Percentiles rank a stretch among this genome's conserved stretches.
These are phyloP conservation scores for Populus hybrid DNA, from an alignment of 441 rosid species.

Conservation along the genomic window DNA sequence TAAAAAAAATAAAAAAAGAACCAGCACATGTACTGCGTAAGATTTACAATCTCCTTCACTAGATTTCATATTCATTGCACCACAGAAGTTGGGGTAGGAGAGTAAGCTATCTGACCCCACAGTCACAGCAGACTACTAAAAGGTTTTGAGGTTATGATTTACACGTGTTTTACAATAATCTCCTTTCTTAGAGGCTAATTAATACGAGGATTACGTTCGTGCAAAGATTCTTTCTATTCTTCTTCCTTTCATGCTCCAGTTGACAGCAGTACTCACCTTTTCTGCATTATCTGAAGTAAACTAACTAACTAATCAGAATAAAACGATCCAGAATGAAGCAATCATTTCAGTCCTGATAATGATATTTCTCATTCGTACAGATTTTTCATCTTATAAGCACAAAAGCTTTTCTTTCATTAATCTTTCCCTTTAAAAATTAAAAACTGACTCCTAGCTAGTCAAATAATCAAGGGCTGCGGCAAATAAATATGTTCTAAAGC, in stretches of 20 bases:
- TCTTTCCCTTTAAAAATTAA: not conserved
- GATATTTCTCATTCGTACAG: not conserved
- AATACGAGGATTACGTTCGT: not conserved
- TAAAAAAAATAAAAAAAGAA: not conserved
- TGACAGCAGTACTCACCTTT: not conserved
- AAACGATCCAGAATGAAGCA: not conserved
- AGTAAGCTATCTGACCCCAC: not conserved
- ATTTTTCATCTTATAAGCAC: not conserved
- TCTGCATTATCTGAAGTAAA: not conserved
- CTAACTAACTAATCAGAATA: not conserved
- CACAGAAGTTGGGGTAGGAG: not conserved
- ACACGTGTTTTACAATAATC: not conserved
- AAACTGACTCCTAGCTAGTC: not conserved
- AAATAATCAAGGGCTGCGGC: not conserved
- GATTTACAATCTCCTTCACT: not conserved
- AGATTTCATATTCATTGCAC: conserved; percentile 1
- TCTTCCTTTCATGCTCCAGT: not conserved
- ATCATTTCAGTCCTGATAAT: not conserved
- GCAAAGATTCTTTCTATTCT: not conserved
- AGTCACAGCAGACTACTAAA: not conserved
- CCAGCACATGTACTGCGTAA: not conserved
- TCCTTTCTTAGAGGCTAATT: not conserved
- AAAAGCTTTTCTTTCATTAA: no score
- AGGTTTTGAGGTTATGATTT: not conserved
- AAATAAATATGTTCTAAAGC: not conserved